Evolutionary conservation across 495 filamentous ascomycete species (phyloP), one percentile per base, ranked within the genome.

Genomic region (Geopyxis carbonaria): DNA sequence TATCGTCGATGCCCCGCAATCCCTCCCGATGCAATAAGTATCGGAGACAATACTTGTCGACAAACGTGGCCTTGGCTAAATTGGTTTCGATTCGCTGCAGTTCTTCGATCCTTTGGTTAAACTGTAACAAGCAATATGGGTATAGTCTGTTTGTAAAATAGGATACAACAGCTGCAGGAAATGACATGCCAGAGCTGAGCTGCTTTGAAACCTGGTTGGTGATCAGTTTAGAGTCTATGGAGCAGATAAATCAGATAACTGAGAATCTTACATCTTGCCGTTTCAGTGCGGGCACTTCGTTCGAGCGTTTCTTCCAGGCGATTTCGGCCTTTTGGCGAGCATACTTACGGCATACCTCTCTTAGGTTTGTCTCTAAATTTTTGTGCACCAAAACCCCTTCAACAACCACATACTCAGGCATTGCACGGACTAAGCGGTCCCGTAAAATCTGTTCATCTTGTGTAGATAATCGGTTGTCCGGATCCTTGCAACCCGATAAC

Each of bases 211-310:
- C n/a, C n/a, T n/a, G n/a, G n/a, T n/a, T n/a, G n/a, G n/a, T n/a
- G n/a, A n/a, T n/a, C n/a, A n/a, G n/a, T n/a, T n/a, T n/a, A n/a
- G n/a, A n/a, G n/a, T n/a, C n/a, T n/a, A n/a, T n/a, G n/a, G n/a
- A n/a, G n/a, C n/a, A n/a, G n/a, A n/a, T n/a, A n/a, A n/a, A n/a
- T n/a, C 28, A 47, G 45, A 25, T 47, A 18, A 34, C 40, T 46
- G 18, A 47, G 37, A 21, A 50, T 34, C 47, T 50, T 43, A 48
- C 47, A 40, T 50, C 47, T 49, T 49, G 46, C 11, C 18, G 27
- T 36, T 38, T 50, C 11, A 50, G 29, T 9, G 27, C 18, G 14
- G 21, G 21, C 11, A 22, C 28, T 13, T 37, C 31, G 2, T 49
- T 49, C 9, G 22, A n/a, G 19, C 27, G 29, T 33, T 18, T 35